Percentiles rank a stretch among this genome's conserved stretches.
These are phyloP conservation scores for Colletotrichum liaoningense DNA, from an alignment of 2,329 filamentous ascomycete genomes.

Conservation along the genomic window DNA sequence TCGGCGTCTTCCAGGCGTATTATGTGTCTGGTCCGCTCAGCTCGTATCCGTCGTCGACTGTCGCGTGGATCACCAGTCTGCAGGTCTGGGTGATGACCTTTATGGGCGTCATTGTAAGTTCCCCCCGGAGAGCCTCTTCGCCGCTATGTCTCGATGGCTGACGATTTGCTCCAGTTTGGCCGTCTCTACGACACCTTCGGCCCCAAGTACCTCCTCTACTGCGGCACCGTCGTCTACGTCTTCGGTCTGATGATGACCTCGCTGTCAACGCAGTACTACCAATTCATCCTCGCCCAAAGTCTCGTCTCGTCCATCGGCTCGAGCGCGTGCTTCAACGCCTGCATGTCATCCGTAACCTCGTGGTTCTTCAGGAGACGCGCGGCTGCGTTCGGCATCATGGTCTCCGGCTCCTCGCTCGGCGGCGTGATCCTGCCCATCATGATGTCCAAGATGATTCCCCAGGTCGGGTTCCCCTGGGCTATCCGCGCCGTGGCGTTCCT, in stretches of 20 bases:
- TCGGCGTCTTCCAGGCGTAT: slow-evolving; percentile 70
- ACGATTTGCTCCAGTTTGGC: slow-evolving; percentile 54
- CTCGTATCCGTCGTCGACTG: slow-evolving; percentile 59
- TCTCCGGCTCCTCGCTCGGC: slow-evolving; percentile 65
- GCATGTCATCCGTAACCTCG: slow-evolving; percentile 55
- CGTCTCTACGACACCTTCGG: slow-evolving; percentile 74
- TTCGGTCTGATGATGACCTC: slow-evolving; percentile 75
- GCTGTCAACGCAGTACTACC: slow-evolving; percentile 57
- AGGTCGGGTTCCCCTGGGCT: slow-evolving; percentile 59
- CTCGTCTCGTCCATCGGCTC: slow-evolving; percentile 55
- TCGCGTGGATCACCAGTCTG: slow-evolving; percentile 71
- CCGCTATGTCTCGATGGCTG: slow-evolving; percentile 7
- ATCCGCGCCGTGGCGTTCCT: slow-evolving; percentile 60
- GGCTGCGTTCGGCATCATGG: slow-evolving; percentile 64
- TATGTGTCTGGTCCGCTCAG: slow-evolving; percentile 62
- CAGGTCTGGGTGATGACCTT: slow-evolving; percentile 62
- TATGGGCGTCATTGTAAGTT: slow-evolving; percentile 58
- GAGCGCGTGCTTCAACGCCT: slow-evolving; percentile 55
- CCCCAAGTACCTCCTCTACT: slow-evolving; percentile 65
- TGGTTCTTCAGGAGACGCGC: slow-evolving; percentile 66
- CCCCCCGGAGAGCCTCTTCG: background rate
- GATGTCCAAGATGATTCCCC: slow-evolving; percentile 63
- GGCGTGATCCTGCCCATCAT: slow-evolving; percentile 72
- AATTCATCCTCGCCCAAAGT: slow-evolving; percentile 56
- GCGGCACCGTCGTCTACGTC: slow-evolving; percentile 67